These are phyloP conservation scores for Penstemon davidsonii DNA, from an alignment of 257 asterid species.

Conservation along the genomic window DNA sequence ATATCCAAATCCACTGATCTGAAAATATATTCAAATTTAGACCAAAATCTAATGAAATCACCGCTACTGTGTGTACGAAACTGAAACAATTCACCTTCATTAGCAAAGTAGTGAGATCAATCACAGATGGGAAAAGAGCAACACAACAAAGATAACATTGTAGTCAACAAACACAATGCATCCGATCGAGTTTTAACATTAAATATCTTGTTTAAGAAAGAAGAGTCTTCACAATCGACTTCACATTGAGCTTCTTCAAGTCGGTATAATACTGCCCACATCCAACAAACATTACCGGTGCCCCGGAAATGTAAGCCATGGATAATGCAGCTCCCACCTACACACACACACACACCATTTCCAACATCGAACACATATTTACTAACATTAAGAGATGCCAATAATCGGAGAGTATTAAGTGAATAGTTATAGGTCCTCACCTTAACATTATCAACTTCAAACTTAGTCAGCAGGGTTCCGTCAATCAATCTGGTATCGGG, in stretches of 20 bases:
- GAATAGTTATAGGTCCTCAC: slow-evolving; percentile 30
- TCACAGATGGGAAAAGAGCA: slow-evolving; percentile 29
- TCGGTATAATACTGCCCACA: slow-evolving; percentile 95
- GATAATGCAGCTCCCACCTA: slow-evolving; percentile 98
- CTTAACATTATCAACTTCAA: slow-evolving; percentile 94
- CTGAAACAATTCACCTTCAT: slow-evolving; percentile 40
- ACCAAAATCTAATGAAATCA: too few species aligned
- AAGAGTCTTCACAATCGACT: slow-evolving; percentile 84
- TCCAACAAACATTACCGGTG: slow-evolving; percentile 96
- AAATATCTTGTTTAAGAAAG: slow-evolving; percentile 50
- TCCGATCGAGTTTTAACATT: background rate
- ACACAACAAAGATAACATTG: background rate
- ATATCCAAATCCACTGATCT: too few species aligned
- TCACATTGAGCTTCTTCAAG: slow-evolving; percentile 91
- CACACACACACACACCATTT: background rate
- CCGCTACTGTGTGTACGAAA: background rate
- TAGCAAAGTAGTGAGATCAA: slow-evolving; percentile 40
- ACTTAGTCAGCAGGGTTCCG: slow-evolving; percentile 91
- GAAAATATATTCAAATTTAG: too few species aligned
- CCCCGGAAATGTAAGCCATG: slow-evolving; percentile 90
- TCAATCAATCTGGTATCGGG: slow-evolving; percentile 84
- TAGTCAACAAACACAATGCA: background rate
- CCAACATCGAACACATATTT: too few species aligned
- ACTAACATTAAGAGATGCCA: too few species aligned
- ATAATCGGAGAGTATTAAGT: too few species aligned